These are phyloP conservation scores for Sordariomycetes sp. DNA, from an alignment of 2,329 filamentous ascomycete species.

Conservation along the genomic window DNA sequence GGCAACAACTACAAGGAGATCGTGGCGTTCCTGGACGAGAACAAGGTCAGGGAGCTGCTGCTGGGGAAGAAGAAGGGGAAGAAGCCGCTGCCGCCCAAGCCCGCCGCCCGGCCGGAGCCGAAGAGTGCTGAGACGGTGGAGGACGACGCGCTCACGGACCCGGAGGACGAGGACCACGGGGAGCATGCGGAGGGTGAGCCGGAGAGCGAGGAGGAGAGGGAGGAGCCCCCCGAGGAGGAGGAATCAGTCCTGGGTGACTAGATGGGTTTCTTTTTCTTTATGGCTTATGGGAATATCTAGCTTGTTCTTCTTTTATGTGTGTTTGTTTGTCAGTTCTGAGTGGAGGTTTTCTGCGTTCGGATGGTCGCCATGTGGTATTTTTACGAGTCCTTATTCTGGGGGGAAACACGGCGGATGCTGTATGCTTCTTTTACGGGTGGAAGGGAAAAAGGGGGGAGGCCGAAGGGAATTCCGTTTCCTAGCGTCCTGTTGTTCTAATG, in stretches of 20 bases:
- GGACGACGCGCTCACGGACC: slow-evolving; percentile 20
- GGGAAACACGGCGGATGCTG: background rate
- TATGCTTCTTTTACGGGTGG: background rate
- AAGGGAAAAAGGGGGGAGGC: background rate
- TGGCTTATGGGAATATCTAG: background rate
- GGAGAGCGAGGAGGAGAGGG: slow-evolving; percentile 27
- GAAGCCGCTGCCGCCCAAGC: slow-evolving; percentile 26
- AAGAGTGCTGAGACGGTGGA: slow-evolving; percentile 24
- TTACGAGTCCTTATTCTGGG: background rate
- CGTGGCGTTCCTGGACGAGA: slow-evolving; percentile 66
- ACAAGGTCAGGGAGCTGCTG: slow-evolving; percentile 33
- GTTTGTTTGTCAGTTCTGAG: background rate
- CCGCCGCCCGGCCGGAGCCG: slow-evolving; percentile 45
- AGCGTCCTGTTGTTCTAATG: background rate
- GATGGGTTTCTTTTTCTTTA: slow-evolving; percentile 8
- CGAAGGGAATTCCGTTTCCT: background rate
- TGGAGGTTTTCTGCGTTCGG: background rate
- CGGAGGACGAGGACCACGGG: slow-evolving; percentile 10
- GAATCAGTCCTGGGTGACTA: slow-evolving; percentile 4
- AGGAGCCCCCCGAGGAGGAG: background rate
- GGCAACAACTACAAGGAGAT: slow-evolving; percentile 82
- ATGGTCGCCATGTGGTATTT: background rate
- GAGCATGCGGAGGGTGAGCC: slow-evolving; percentile 19
- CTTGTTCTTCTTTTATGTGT: background rate
- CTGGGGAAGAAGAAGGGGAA: slow-evolving; percentile 24